A percentile compares a stretch with the other conserved stretches of the same genome.
phyloP scores from a whole-genome alignment of 139 green algal species.

The Gonium pectorale region DNA sequence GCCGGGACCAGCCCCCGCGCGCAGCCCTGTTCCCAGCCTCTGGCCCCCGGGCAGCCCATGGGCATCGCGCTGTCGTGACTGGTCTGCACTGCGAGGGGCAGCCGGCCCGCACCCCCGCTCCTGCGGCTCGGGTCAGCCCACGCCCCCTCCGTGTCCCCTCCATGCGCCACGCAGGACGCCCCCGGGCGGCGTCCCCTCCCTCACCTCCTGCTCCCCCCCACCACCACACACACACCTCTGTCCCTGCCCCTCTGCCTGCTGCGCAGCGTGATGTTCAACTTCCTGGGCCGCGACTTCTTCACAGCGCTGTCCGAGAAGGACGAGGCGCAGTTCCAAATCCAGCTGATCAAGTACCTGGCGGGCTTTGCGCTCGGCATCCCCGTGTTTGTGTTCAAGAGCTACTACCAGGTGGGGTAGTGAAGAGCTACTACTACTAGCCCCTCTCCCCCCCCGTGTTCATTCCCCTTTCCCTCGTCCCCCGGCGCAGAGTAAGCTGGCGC shows the following conservation, averaged over 20 bases:
- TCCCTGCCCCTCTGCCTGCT: background rate
- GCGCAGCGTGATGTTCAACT: slow-evolving; percentile 95
- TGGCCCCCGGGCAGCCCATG: too few relatives aligned
- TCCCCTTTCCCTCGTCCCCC: background rate
- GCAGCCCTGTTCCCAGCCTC: too few relatives aligned
- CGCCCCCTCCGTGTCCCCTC: too few relatives aligned
- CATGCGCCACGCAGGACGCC: too few relatives aligned
- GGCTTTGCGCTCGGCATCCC: slow-evolving; percentile 84
- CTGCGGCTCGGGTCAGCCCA: too few relatives aligned
- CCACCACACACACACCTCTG: background rate
- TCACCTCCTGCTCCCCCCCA: background rate
- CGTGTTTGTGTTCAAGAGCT: slow-evolving; percentile 94
- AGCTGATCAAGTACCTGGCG: slow-evolving; percentile 84
- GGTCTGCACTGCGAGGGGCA: too few relatives aligned
- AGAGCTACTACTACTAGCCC: background rate
- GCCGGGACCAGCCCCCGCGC: too few relatives aligned
- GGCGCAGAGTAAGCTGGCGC: slow-evolving; percentile 77
- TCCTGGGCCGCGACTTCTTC: slow-evolving; percentile 99
- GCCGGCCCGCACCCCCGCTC: too few relatives aligned
- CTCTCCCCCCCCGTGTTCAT: background rate
- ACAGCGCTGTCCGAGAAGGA: slow-evolving; percentile 94
- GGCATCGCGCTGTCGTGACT: too few relatives aligned
- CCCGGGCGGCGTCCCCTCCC: too few relatives aligned
- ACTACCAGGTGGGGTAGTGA: slow-evolving; percentile 67
- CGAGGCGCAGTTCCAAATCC: slow-evolving; percentile 78